Base-by-base conservation (phyloP, 2,329 filamentous ascomycete genomes). In the Neonectria faginata region DNA sequence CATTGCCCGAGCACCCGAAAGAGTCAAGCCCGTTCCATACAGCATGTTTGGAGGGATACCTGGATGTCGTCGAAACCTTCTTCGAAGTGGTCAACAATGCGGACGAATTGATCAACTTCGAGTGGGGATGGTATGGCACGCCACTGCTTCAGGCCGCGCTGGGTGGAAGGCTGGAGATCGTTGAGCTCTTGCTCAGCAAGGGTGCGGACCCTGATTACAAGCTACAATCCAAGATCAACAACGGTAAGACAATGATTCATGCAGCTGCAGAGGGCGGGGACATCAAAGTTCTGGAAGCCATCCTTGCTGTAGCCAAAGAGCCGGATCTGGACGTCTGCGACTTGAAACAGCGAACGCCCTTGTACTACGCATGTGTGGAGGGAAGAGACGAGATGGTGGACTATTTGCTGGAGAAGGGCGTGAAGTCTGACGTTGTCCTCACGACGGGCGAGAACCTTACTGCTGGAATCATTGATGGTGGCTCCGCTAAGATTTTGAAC, bases 41-140 rank as follows among this genome's bases (percentile, higher is more conserved):
- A 7, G 65, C 56, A 8, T 70, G 65, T 20, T 27, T 45, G 14
- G 25, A 45, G 8, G 67, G 65, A 1, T 64, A 59, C n/a, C 29
- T 66, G 7, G 56, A 65, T 1, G 60, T 62, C 2, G 59, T 70
- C 2, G 44, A 55, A 18, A 36, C 48, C 5, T 69, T 68, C 18
- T 58, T 68, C 12, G 67, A 70, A 27, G 48, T 55, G 4, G 62
- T 63, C 1, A 58, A 61, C 3, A 51, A 70, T 16, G 25, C 31
- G 3, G n/a, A 55, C 2, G 62, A 68, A n/a, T 29, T 70, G 36
- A 33, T 68, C 50, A 65, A 66, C 39, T 68, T 70, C 8, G 65
- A 70, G 51, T 70, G 67, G 67, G 67, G 65, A 3, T 63, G 60
- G 60, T 62, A 59, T 29, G 65, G 60, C 18, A 65, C 58, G 11